These are phyloP conservation scores for Simplicillium aogashimaense DNA, from an alignment of 2,329 filamentous ascomycete genomes.

Conservation along the genomic window DNA sequence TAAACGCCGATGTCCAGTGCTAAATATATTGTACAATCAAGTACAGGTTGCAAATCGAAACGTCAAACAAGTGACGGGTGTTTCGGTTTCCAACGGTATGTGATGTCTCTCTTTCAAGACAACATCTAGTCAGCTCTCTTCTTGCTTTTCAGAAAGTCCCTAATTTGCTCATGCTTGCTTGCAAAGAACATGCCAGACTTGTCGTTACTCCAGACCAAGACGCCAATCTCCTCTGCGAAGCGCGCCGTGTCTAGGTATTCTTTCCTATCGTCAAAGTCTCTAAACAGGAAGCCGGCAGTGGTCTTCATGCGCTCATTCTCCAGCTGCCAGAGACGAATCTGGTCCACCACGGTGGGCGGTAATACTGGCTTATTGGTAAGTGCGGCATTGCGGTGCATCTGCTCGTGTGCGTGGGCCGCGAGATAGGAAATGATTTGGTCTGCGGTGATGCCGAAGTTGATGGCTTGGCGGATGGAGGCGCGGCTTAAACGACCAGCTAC, in stretches of 20 bases:
- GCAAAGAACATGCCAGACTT: conserved; percentile 80
- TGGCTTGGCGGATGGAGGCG: conserved; percentile 76
- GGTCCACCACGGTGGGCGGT: conserved; percentile 92
- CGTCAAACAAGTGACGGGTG: no score
- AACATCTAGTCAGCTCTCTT: conserved; percentile 38
- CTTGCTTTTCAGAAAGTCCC: conserved; percentile 63
- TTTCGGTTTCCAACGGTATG: no score
- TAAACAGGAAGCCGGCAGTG: conserved; percentile 76
- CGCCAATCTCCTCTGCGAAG: conserved; percentile 85
- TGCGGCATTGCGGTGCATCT: conserved; percentile 65
- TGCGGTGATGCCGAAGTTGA: conserved; percentile 82
- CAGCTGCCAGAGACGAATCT: conserved; percentile 95
- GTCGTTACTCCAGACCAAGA: conserved; percentile 80
- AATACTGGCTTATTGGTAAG: conserved; percentile 59
- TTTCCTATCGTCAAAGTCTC: conserved; percentile 65
- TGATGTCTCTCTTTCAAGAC: no score
- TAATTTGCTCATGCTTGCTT: conserved; percentile 80
- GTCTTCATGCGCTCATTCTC: conserved; percentile 91
- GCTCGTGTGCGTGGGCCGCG: conserved; percentile 83
- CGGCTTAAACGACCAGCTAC: conserved; percentile 83
- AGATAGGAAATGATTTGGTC: conserved; percentile 95
- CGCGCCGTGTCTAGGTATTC: conserved; percentile 63
- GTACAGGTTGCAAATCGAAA: no score
- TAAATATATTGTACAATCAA: no score
- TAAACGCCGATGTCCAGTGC: conserved; percentile 7